Percentiles rank a stretch among this genome's conserved stretches.
These are phyloP conservation scores for Heteromeles arbutifolia DNA, from an alignment of 306 rosid genomes.

Conservation along the genomic window DNA sequence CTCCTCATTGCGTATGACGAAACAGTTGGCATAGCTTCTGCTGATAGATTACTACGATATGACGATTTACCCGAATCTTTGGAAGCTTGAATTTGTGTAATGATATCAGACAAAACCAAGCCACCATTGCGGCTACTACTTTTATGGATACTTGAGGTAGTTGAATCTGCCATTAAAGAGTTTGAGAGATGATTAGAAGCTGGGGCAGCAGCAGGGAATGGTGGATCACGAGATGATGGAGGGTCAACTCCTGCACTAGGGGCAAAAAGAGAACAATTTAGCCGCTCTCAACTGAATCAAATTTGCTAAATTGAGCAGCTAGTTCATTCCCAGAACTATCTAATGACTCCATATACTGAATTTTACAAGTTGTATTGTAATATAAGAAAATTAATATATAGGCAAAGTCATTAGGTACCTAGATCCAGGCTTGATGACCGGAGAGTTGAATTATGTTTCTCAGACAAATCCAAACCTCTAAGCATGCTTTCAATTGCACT, in stretches of 20 bases:
- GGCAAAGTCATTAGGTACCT: slow-evolving; percentile 62
- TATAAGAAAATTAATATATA: slow-evolving; percentile 21
- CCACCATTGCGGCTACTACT: slow-evolving; percentile 75
- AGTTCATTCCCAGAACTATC: background rate
- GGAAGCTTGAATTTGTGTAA: slow-evolving; percentile 94
- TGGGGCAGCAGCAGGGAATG: slow-evolving; percentile 80
- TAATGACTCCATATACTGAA: slow-evolving; percentile 14
- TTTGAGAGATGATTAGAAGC: slow-evolving; percentile 66
- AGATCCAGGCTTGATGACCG: slow-evolving; percentile 95
- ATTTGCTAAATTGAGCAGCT: slow-evolving; percentile 6
- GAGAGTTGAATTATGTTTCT: slow-evolving; percentile 61
- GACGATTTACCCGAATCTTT: slow-evolving; percentile 66
- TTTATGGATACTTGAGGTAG: slow-evolving; percentile 50
- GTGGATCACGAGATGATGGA: slow-evolving; percentile 99
- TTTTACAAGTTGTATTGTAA: slow-evolving; percentile 3
- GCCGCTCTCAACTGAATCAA: slow-evolving; percentile 53
- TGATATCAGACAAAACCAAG: slow-evolving; percentile 82
- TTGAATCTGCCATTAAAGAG: slow-evolving; percentile 54
- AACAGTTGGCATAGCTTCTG: slow-evolving; percentile 45
- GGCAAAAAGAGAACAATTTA: slow-evolving; percentile 64
- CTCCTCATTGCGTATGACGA: slow-evolving; percentile 60
- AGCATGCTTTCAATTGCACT: slow-evolving; percentile 98
- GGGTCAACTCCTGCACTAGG: slow-evolving; percentile 99
- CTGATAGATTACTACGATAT: slow-evolving; percentile 39
- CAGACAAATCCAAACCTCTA: slow-evolving; percentile 90